These are phyloP conservation scores for Neurospora intermedia DNA, from an alignment of 495 filamentous ascomycete genomes.

Conservation along the genomic window DNA sequence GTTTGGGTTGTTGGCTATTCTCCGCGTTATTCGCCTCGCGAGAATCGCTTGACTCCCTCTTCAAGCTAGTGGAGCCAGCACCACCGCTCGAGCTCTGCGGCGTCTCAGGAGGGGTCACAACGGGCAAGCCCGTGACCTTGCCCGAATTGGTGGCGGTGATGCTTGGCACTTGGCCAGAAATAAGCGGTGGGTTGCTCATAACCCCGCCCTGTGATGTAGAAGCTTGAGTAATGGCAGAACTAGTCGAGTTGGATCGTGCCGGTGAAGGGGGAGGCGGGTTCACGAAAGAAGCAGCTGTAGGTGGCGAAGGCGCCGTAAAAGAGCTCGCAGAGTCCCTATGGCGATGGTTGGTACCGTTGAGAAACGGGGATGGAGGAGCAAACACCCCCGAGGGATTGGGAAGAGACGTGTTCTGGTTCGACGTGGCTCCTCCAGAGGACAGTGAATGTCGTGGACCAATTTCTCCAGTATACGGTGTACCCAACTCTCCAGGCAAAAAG, in stretches of 20 bases:
- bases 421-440: constrained; percentile 29
- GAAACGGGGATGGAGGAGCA: constrained; percentile 48
- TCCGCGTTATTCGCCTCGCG: constrained; percentile 33
- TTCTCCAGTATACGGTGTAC: constrained; percentile 69
- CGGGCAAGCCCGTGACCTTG: constrained; percentile 40
- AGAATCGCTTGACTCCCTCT: constrained; percentile 46
- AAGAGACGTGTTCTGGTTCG: constrained; percentile 50
- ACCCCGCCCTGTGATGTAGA: constrained; percentile 22
- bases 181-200: constrained; percentile 70
- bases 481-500: constrained; percentile 76
- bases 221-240: constrained; percentile 61
- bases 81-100: constrained; percentile 42
- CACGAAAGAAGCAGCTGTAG: constrained; percentile 33
- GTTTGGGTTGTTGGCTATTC: constrained; percentile 44
- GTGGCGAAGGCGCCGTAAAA: constrained; percentile 48
- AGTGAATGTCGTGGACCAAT: constrained; percentile 38
- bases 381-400: constrained; percentile 53
- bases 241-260: constrained; percentile 72
- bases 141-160: constrained; percentile 60
- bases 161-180: constrained; percentile 59
- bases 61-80: constrained; percentile 38
- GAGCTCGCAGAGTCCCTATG: constrained; percentile 39
- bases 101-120: constrained; percentile 75
- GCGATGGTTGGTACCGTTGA: constrained; percentile 30
- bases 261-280: constrained; percentile 58